Evolutionary conservation across 441 rosid genomes (phyloP).

Genomic region (Theobroma grandiflorum): DNA sequence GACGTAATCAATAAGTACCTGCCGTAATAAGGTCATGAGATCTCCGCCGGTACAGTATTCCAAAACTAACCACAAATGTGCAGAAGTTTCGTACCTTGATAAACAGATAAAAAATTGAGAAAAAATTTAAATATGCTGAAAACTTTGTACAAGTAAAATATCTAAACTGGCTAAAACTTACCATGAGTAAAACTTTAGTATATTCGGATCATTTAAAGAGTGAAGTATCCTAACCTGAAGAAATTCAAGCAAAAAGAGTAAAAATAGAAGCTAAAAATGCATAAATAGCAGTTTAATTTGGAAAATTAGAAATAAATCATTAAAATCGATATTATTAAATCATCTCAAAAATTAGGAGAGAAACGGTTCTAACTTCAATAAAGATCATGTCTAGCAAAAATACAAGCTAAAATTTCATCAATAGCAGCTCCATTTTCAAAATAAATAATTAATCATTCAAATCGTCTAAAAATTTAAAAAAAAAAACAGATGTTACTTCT

Average conservation of each 20-base stretch:
- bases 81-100: constrained; percentile 90
- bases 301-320: neutral
- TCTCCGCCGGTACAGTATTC: constrained; percentile 98
- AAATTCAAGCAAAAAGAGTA: neutral
- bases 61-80: constrained; percentile 96
- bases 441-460: neutral
- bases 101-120: constrained; percentile 13
- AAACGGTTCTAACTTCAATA: neutral
- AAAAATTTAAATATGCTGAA: neutral
- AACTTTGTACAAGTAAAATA: neutral
- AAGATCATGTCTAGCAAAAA: neutral
- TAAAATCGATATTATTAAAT: neutral
- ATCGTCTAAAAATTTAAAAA: neutral
- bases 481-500: constrained; percentile 60
- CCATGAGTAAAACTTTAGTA: constrained; percentile 90
- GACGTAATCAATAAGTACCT: constrained; percentile 53
- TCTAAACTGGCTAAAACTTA: constrained; percentile 35
- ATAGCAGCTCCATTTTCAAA: neutral
- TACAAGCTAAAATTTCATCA: neutral
- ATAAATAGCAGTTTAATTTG: neutral
- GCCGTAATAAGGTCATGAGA: constrained; percentile 78
- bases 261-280: neutral
- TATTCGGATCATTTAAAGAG: constrained; percentile 76
- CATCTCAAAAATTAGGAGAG: neutral
- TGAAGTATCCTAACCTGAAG: constrained; percentile 94